phyloP scores from a whole-genome alignment of 2,329 filamentous ascomycete species.

The Aspergillus bombycis region DNA sequence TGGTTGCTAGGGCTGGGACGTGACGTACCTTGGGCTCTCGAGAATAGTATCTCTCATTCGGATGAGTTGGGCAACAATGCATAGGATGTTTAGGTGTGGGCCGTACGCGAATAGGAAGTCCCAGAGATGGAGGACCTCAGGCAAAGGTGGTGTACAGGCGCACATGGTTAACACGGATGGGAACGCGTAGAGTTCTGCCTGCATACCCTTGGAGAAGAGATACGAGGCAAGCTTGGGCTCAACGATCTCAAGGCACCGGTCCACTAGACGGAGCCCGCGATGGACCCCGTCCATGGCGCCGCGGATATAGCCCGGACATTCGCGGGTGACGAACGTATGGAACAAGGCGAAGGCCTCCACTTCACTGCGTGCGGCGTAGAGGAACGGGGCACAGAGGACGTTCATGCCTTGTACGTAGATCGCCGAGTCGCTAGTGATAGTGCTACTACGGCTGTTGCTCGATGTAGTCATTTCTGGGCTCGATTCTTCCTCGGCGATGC shows the following conservation, averaged over 20 bases:
- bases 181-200: conserved; percentile 95
- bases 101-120: conserved; percentile 97
- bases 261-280: conserved; percentile 84
- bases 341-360: conserved; percentile 93
- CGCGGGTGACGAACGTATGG: conserved; percentile 79
- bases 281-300: conserved; percentile 98
- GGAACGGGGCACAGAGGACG: conserved; percentile 90
- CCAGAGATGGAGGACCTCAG: conserved; percentile 91
- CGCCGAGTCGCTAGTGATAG: conserved; percentile 65
- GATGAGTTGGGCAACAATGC: conserved; percentile 93
- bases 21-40: conserved; percentile 74
- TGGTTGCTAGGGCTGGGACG: not conserved
- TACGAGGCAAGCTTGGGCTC: conserved; percentile 85
- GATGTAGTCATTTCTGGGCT: conserved; percentile 37
- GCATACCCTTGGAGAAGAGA: conserved; percentile 81
- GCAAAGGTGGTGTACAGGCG: conserved; percentile 91
- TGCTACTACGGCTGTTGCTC: conserved; percentile 21
- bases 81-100: conserved; percentile 90
- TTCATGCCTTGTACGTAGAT: conserved; percentile 99
- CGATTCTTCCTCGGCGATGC: conserved; percentile 45
- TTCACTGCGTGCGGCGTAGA: conserved; percentile 93
- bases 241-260: conserved; percentile 87
- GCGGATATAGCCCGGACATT: conserved; percentile 91
- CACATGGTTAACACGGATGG: conserved; percentile 92
- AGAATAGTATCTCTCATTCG: conserved; percentile 84